Evolutionary conservation across 208 protist genomes (phyloP), one percentile per base, ranked within the genome.

Genomic region (Wallacemonas sp.): DNA sequence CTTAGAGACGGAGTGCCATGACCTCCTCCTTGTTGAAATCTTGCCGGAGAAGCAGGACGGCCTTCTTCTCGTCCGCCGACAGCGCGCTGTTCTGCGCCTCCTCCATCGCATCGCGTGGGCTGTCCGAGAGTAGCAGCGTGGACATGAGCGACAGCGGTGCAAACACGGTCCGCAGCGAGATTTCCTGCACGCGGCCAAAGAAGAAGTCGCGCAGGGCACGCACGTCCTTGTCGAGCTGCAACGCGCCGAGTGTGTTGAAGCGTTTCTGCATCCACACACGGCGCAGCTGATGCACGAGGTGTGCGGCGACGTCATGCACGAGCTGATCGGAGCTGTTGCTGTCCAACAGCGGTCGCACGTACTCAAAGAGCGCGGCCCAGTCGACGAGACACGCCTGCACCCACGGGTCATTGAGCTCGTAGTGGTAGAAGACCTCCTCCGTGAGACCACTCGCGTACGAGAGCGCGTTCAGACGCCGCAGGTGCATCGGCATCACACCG

Each of bases 201-300:
- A 95, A 90, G 43, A 93, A 90, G 12, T 67, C 65, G 6, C 85
- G 85, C 9, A 95, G 44, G 17, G 76, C 78, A 0, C 90, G 86
- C 19, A 93, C 75, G 16, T 95, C 90, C 62, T 90, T 88, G 64
- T 95, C 90, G 0, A 90, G 62, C 68, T 93, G 90, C 61, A 95
- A 57, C 14, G 87, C 84, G 21, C 90, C 90, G 48, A 83, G 93
- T 14, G 77, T 47, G 65, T 70, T 91, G 49, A 81, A 83, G 3
- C 47, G 56, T 68, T 90, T 92, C 21, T 84, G 72, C 52, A 82
- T 21, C 8, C 89, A 70, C 33, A 83, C 55, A 16, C 61, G 61
- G 27, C 78, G 74, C 30, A 87, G 33, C 9, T 36, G 46, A 23
- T 39, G 44, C 41, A 73, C 72, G 1, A 80, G 55, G 9, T 65